phyloP scores from a whole-genome alignment of 2,329 filamentous ascomycete species.

The Nannizziopsis arthrosporioides region DNA sequence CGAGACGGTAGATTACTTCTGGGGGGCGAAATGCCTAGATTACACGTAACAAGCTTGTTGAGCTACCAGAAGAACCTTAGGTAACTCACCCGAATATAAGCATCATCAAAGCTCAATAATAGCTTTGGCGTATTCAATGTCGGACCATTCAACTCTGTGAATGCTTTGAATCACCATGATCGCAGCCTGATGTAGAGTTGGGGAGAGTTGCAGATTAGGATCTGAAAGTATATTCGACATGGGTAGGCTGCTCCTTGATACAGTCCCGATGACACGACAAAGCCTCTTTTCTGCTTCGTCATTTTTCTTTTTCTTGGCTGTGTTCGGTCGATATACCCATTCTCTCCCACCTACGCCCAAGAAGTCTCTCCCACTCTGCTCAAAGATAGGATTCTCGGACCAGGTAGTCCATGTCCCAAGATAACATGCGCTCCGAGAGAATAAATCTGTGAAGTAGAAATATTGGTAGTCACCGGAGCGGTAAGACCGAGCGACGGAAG shows the following conservation, averaged over 20 bases:
- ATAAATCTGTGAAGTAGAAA: constrained; percentile 14
- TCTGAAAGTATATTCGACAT: too few species aligned
- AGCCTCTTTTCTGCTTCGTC: not conserved
- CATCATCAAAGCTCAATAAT: constrained; percentile 6
- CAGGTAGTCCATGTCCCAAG: constrained; percentile 12
- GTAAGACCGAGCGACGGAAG: constrained; percentile 14
- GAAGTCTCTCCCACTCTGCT: constrained; percentile 7
- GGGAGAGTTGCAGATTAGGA: not conserved
- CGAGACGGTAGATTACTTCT: too few species aligned
- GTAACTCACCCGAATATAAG: not conserved
- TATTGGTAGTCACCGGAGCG: constrained; percentile 9
- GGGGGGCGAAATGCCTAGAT: too few species aligned
- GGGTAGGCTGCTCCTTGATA: not conserved
- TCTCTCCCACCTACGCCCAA: constrained; percentile 1
- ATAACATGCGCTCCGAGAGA: constrained; percentile 11
- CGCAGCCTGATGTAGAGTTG: not conserved
- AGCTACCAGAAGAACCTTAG: not conserved
- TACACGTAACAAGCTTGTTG: too few species aligned
- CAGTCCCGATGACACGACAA: constrained; percentile 10
- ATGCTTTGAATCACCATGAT: constrained; percentile 11
- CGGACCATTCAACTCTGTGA: constrained; percentile 10
- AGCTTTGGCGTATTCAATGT: constrained; percentile 10
- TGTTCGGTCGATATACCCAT: not conserved
- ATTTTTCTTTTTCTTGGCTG: not conserved
- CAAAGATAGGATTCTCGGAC: constrained; percentile 4